These are phyloP conservation scores for Agastache rugosa DNA, from an alignment of 257 asterid genomes.

Conservation along the genomic window DNA sequence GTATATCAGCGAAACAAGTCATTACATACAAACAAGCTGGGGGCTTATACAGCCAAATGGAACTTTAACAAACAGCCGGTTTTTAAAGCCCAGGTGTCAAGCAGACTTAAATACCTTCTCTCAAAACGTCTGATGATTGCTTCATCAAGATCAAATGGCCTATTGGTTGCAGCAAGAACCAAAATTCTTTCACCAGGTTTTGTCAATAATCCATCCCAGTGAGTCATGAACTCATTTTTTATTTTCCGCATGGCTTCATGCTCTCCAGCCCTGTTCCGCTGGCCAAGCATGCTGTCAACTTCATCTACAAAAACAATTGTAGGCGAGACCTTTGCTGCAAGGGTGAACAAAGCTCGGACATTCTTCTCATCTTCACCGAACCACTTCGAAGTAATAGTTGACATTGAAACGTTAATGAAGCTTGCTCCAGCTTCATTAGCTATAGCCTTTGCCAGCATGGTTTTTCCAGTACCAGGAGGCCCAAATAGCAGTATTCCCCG, in stretches of 20 bases:
- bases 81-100: background rate
- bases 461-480: conserved; percentile 94
- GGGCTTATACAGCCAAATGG: background rate
- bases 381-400: conserved; percentile 91
- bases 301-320: conserved; percentile 93
- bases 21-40: background rate
- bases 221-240: conserved; percentile 95
- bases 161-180: conserved; percentile 92
- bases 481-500: conserved; percentile 88
- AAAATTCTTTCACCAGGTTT: conserved; percentile 82
- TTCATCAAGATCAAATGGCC: conserved; percentile 98
- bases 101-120: conserved; percentile 61
- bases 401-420: conserved; percentile 88
- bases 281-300: conserved; percentile 98
- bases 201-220: conserved; percentile 89
- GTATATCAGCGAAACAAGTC: conserved; percentile 30
- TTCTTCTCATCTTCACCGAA: conserved; percentile 95
- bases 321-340: conserved; percentile 93
- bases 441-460: conserved; percentile 94
- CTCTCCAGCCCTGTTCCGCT: conserved; percentile 82
- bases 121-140: conserved; percentile 92
- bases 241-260: conserved; percentile 96
- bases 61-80: background rate
- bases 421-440: conserved; percentile 96
- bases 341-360: conserved; percentile 86